Evolutionary conservation across 2,329 filamentous ascomycete species (phyloP).

Genomic region (Aureobasidium sp.): DNA sequence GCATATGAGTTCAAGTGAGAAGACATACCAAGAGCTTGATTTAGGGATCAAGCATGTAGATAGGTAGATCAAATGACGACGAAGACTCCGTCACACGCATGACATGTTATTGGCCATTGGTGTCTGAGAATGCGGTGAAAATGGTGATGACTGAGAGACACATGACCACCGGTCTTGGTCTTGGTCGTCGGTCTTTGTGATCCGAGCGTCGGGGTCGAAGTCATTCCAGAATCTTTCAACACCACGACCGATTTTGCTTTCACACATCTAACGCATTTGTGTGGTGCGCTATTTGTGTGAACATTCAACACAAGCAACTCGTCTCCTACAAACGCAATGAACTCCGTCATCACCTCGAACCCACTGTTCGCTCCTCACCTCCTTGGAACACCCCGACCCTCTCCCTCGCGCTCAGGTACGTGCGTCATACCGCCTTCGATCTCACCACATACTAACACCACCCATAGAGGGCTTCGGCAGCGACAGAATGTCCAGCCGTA

Average conservation of each 20-base stretch:
- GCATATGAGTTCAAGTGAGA: background rate
- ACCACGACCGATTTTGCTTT: background rate
- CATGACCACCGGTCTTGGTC: background rate
- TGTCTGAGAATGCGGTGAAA: background rate
- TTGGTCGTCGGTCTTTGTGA: background rate
- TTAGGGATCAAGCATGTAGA: background rate
- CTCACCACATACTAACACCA: constrained; percentile 16
- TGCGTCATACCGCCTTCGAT: constrained; percentile 12
- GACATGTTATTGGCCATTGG: background rate
- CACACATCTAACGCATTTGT: constrained; percentile 5
- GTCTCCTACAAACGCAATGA: constrained; percentile 38
- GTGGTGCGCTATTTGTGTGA: constrained; percentile 6
- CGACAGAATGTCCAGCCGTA: constrained; percentile 46
- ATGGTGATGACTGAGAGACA: background rate
- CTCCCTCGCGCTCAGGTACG: constrained; percentile 52
- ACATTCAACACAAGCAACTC: background rate
- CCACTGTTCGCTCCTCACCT: constrained; percentile 54
- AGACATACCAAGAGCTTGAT: background rate
- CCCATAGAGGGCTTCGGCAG: constrained; percentile 27
- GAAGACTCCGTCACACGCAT: background rate
- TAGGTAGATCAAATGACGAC: background rate
- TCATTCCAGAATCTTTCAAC: constrained; percentile 4
- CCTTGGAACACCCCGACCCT: constrained; percentile 50
- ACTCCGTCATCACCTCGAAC: constrained; percentile 50
- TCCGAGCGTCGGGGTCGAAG: background rate